Evolutionary conservation across 306 rosid species (phyloP).

Genomic region (Leucaena leucocephala): DNA sequence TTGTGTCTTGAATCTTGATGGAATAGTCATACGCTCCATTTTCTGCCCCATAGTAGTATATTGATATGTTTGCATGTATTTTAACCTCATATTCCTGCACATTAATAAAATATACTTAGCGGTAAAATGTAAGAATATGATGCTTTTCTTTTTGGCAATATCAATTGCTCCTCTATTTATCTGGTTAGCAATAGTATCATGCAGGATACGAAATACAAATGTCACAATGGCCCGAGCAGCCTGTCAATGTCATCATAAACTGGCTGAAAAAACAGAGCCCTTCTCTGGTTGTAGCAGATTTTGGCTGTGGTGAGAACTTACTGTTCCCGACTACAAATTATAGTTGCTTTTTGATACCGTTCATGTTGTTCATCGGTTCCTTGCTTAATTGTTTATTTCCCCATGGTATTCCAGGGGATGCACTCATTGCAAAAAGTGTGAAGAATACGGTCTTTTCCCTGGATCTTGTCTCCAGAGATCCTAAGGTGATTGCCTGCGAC

Average conservation of each 20-base stretch:
- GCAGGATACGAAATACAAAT: slow-evolving; percentile 91
- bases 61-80: background rate
- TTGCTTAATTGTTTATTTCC: slow-evolving; percentile 30
- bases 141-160: slow-evolving; percentile 27
- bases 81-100: background rate
- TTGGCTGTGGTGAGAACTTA: slow-evolving; percentile 85
- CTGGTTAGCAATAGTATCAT: slow-evolving; percentile 70
- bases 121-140: slow-evolving; percentile 5
- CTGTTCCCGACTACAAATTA: background rate
- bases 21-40: slow-evolving; percentile 1
- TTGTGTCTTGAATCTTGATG: slow-evolving; percentile 4
- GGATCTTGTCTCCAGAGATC: slow-evolving; percentile 86
- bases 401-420: slow-evolving; percentile 70
- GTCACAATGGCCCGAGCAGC: slow-evolving; percentile 94
- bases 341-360: background rate
- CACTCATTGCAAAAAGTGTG: slow-evolving; percentile 77
- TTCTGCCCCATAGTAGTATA: background rate
- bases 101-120: slow-evolving; percentile 8
- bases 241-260: slow-evolving; percentile 74
- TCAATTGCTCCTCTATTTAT: slow-evolving; percentile 42
- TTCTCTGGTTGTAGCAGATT: slow-evolving; percentile 85
- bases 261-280: slow-evolving; percentile 79
- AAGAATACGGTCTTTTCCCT: slow-evolving; percentile 86
- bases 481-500: slow-evolving; percentile 83
- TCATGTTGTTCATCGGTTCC: background rate